Base-by-base conservation (phyloP, 2,329 filamentous ascomycete species). In the Rosellinia necatrix region DNA sequence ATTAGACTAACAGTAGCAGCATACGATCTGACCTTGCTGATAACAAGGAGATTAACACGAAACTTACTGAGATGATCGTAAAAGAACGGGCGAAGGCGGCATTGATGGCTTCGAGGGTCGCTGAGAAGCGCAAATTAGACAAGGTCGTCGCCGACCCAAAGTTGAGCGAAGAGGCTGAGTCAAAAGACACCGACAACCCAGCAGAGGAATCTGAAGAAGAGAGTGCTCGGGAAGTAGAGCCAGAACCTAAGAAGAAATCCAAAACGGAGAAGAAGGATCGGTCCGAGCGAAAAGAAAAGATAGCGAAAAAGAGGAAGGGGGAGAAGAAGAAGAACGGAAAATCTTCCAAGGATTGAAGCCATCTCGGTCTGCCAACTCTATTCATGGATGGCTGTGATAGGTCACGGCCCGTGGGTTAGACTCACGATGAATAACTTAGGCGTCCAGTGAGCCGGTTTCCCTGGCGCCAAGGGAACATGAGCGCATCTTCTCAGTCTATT, bases 21-120 rank as follows among this genome's bases (percentile, higher is more conserved):
- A 86, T 99, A 66, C 91, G 88, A 69, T 84, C 90, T 58, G 91
- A 90, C 49, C 75, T 97, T 67, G 73, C 74, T 13, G 80, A 83
- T 57, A 78, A 84, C 66, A 79, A 82, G 55, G 67, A 72, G 2
- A 69, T 85, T 46, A 81, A 78, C 62, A 74, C 71, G 22, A 81
- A 79, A 67, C 71, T 85, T 29, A 76, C 76, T 3, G 80, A 83
- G 61, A 80, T 82, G 70, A 80, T 85, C 59, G 79, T 81, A 2
- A 82, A 80, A 62, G 81, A 84, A 70, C 75, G 77, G 7, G 80
- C 79, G 35, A 81, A 79, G 68, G 79, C 80, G 7, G 71, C 80
- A 3, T 70, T 81, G 47, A 81, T 76, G 64, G 73, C 73, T 1
- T 70, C 79, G 4, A 73, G 76, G 59, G 61, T 55, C 6, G 59